Percentiles rank a stretch among this genome's conserved stretches.
These are phyloP conservation scores for Fraxinus pennsylvanica DNA, from an alignment of 257 asterid genomes.

Conservation along the genomic window DNA sequence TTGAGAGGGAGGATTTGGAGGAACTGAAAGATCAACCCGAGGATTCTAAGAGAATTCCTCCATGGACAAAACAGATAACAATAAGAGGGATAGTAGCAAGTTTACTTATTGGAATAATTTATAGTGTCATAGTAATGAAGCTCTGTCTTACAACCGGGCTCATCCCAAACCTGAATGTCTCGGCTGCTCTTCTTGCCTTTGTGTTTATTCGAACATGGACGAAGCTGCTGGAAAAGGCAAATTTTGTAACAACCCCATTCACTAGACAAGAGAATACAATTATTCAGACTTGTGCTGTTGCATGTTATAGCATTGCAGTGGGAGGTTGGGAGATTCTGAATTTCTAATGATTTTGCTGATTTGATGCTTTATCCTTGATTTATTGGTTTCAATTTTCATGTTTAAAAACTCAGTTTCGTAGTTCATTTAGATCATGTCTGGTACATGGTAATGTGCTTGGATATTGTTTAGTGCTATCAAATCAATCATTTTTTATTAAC, in stretches of 20 bases:
- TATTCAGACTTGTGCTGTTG: conserved; percentile 89
- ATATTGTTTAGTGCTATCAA: background rate
- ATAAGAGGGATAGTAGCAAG: conserved; percentile 70
- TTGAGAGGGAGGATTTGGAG: conserved; percentile 30
- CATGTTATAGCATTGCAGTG: conserved; percentile 75
- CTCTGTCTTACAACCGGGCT: conserved; percentile 77
- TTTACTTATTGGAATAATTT: conserved; percentile 59
- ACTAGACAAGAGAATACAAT: conserved; percentile 80
- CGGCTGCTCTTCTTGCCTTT: conserved; percentile 89
- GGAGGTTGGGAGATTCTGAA: conserved; percentile 55
- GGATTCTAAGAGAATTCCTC: conserved; percentile 57
- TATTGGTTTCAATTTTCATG: background rate
- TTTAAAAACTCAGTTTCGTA: background rate
- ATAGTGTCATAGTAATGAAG: conserved; percentile 75
- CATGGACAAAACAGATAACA: conserved; percentile 76
- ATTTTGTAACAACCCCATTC: conserved; percentile 56
- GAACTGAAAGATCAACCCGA: conserved; percentile 29
- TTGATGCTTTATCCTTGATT: background rate
- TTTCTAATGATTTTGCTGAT: background rate
- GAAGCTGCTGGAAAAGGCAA: conserved; percentile 59
- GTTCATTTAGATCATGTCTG: background rate
- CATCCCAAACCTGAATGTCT: conserved; percentile 82
- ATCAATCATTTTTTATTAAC: background rate
- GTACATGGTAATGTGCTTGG: background rate
- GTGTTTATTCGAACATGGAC: conserved; percentile 73